These are phyloP conservation scores for Micractinium conductrix DNA, from an alignment of 139 green algal species.

Conservation along the genomic window DNA sequence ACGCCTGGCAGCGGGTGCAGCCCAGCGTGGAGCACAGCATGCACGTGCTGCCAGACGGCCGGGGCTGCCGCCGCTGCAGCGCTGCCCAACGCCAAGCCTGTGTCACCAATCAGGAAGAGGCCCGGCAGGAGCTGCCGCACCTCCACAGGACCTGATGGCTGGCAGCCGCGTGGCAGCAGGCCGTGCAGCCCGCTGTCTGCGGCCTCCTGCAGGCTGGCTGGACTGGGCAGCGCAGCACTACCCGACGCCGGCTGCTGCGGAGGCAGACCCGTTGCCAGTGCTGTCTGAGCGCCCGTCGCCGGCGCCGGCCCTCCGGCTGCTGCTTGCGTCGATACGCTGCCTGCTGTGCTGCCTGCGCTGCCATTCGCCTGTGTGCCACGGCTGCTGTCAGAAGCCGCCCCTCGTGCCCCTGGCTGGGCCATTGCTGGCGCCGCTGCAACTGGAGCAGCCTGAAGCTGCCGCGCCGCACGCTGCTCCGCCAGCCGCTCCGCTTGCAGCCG, in stretches of 20 bases:
- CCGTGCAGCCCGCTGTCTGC: conserved; percentile 32
- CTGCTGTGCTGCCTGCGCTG: neutral
- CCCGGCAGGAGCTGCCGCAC: conserved; percentile 11
- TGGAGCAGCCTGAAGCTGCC: neutral
- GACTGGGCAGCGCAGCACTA: neutral
- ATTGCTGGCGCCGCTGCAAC: neutral
- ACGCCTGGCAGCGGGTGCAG: conserved; percentile 33
- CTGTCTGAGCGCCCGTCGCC: neutral
- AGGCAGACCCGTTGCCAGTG: neutral
- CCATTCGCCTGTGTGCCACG: too few relatives aligned
- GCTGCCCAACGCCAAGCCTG: conserved; percentile 47
- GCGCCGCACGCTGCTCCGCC: neutral
- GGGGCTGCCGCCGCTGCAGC: conserved; percentile 20
- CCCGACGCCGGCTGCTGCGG: neutral
- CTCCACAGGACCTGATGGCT: neutral
- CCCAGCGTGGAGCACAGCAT: conserved; percentile 74
- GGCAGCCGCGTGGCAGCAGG: conserved; percentile 41
- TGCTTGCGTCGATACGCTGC: neutral
- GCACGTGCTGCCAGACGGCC: conserved; percentile 59
- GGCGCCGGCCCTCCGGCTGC: neutral
- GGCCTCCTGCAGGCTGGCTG: neutral
- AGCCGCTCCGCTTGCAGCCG: conserved; percentile 51
- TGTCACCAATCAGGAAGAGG: conserved; percentile 50
- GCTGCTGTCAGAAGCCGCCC: too few relatives aligned
- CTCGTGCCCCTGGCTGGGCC: neutral